phyloP scores from a whole-genome alignment of 2,329 filamentous ascomycete genomes.

The Fusarium pininemorale region DNA sequence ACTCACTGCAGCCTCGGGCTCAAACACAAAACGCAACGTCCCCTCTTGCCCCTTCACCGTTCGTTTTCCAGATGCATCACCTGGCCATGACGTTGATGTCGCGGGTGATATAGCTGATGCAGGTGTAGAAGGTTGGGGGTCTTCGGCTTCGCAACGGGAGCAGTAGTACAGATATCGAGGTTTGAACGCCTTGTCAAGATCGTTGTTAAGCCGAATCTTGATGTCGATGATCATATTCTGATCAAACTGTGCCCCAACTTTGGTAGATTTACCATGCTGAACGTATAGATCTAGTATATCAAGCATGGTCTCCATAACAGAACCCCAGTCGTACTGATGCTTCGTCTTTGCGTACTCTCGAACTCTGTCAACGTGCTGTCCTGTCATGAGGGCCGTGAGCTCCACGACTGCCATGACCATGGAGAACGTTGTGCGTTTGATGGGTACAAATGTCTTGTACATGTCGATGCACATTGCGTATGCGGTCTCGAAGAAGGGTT shows the following conservation, averaged over 20 bases:
- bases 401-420: slow-evolving; percentile 86
- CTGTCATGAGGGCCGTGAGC: slow-evolving; percentile 73
- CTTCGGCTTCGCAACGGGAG: slow-evolving; percentile 58
- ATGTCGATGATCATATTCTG: slow-evolving; percentile 84
- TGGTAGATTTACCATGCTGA: slow-evolving; percentile 78
- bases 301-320: slow-evolving; percentile 79
- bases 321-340: slow-evolving; percentile 57
- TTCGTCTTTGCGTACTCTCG: slow-evolving; percentile 59
- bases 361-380: slow-evolving; percentile 60
- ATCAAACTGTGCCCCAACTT: slow-evolving; percentile 76
- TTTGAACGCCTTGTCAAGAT: slow-evolving; percentile 71
- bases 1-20: slow-evolving; percentile 75
- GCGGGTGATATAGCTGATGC: slow-evolving; percentile 51
- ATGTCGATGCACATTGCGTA: slow-evolving; percentile 88
- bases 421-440: slow-evolving; percentile 89
- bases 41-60: slow-evolving; percentile 65
- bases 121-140: slow-evolving; percentile 45
- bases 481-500: slow-evolving; percentile 70
- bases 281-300: slow-evolving; percentile 94
- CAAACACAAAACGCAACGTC: slow-evolving; percentile 90
- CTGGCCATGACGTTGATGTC: slow-evolving; percentile 51
- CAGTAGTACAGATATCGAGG: slow-evolving; percentile 72
- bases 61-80: slow-evolving; percentile 41
- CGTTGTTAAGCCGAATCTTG: slow-evolving; percentile 86
- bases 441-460: slow-evolving; percentile 90